Evolutionary conservation across 1,139 yeast genomes (phyloP).

Genomic region (Blastobotrys indianensis): DNA sequence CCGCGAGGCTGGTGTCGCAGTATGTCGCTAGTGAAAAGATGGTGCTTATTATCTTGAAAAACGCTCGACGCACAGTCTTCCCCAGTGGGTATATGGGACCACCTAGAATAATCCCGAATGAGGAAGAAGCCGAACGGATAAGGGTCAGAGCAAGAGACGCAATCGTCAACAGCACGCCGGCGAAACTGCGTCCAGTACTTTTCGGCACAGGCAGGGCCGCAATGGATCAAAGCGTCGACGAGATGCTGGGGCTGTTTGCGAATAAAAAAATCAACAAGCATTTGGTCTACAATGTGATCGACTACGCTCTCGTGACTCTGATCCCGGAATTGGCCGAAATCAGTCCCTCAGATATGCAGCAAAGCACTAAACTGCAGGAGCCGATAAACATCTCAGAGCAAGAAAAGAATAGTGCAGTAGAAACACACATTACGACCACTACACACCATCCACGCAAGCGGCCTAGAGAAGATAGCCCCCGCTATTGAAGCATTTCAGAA

Average conservation of each 20-base stretch:
- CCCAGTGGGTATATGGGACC: slow-evolving; percentile 42
- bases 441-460: no score
- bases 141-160: slow-evolving; percentile 17
- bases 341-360: slow-evolving; percentile 34
- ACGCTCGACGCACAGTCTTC: slow-evolving; percentile 34
- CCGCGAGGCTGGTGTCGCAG: slow-evolving; percentile 20
- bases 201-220: slow-evolving; percentile 26
- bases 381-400: no score
- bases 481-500: neutral
- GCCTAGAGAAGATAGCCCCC: neutral
- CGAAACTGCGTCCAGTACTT: slow-evolving; percentile 16
- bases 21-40: slow-evolving; percentile 19
- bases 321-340: slow-evolving; percentile 40
- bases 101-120: slow-evolving; percentile 31
- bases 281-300: slow-evolving; percentile 37
- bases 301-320: slow-evolving; percentile 33
- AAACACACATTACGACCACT: no score
- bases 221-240: slow-evolving; percentile 28
- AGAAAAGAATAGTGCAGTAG: no score
- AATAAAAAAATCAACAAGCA: slow-evolving; percentile 39
- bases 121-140: slow-evolving; percentile 25
- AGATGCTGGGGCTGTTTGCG: slow-evolving; percentile 35
- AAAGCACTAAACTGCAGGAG: no score
- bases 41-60: slow-evolving; percentile 25
- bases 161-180: slow-evolving; percentile 21